Conservation (phyloP, 1,284 basidiomycete genomes). For the Lentinus polychrous region DNA sequence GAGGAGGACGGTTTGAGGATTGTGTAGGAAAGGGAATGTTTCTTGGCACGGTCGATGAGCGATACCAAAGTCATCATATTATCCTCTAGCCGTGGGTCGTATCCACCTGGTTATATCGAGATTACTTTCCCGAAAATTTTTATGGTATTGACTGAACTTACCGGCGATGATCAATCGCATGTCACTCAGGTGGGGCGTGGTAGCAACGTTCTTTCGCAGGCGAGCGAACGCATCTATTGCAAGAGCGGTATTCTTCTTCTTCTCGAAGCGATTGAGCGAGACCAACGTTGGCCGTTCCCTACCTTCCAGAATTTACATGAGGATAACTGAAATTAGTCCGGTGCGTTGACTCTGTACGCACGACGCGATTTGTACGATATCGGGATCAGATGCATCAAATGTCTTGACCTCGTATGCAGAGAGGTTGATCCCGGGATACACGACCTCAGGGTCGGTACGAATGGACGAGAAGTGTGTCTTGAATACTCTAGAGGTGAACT, state of each 20-base stretch:
- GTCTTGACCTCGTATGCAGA: constrained; percentile 50
- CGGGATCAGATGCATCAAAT: constrained; percentile 36
- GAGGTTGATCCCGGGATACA: constrained; percentile 91
- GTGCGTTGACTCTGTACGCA: constrained; percentile 34
- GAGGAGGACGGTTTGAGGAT: constrained; percentile 38
- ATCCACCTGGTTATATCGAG: constrained; percentile 51
- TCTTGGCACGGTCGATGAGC: constrained; percentile 53
- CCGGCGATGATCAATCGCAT: constrained; percentile 74
- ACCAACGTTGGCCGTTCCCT: constrained; percentile 75
- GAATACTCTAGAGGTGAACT: constrained; percentile 83
- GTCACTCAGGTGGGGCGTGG: constrained; percentile 11
- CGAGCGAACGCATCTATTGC: constrained; percentile 77
- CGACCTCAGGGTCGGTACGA: constrained; percentile 55
- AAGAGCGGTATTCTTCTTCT: constrained; percentile 87
- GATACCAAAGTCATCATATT: constrained; percentile 58
- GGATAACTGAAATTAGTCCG: neutral
- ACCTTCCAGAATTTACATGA: constrained; percentile 6
- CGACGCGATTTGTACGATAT: constrained; percentile 60
- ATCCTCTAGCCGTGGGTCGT: constrained; percentile 65
- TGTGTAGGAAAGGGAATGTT: constrained; percentile 44
- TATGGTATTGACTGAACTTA: constrained; percentile 22
- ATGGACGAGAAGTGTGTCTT: constrained; percentile 73
- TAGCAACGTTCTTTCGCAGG: constrained; percentile 24
- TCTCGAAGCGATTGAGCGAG: constrained; percentile 94
- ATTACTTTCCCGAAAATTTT: neutral